Conservation (phyloP, 2,329 filamentous ascomycete species). For the Xylariaceae sp. region DNA sequence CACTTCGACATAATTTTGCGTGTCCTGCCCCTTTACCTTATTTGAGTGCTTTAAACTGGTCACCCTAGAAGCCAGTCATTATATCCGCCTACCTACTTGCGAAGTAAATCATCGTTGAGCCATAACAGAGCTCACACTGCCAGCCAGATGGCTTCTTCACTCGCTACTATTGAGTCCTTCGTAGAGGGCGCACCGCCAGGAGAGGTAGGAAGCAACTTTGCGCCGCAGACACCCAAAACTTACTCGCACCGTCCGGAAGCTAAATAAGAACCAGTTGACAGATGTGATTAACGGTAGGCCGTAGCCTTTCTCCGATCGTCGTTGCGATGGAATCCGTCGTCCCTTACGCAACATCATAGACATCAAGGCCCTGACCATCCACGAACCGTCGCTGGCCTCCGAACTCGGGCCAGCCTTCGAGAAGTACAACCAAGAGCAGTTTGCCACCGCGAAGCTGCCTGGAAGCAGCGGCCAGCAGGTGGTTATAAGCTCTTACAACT, state of each 20-base stretch:
- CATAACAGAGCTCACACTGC: neutral
- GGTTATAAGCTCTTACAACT: constrained; percentile 81
- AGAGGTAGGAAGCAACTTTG: constrained; percentile 60
- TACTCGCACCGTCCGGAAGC: constrained; percentile 5
- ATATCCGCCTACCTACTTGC: neutral
- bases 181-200: constrained; percentile 91
- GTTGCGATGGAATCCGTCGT: neutral
- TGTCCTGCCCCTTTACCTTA: neutral
- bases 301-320: constrained; percentile 6
- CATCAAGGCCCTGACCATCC: constrained; percentile 77
- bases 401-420: constrained; percentile 78
- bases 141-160: constrained; percentile 33
- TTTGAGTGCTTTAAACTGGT: neutral
- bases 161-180: constrained; percentile 71
- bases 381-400: constrained; percentile 60
- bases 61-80: neutral
- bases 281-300: constrained; percentile 78
- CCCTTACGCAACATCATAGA: constrained; percentile 47
- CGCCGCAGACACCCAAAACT: constrained; percentile 13
- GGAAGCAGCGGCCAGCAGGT: constrained; percentile 78
- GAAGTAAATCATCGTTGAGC: neutral
- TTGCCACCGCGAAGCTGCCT: constrained; percentile 81
- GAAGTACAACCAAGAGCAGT: constrained; percentile 95
- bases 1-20: neutral
- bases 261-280: constrained; percentile 54